Conservation (phyloP, 345 rosid species). For the Garcia nutans region DNA sequence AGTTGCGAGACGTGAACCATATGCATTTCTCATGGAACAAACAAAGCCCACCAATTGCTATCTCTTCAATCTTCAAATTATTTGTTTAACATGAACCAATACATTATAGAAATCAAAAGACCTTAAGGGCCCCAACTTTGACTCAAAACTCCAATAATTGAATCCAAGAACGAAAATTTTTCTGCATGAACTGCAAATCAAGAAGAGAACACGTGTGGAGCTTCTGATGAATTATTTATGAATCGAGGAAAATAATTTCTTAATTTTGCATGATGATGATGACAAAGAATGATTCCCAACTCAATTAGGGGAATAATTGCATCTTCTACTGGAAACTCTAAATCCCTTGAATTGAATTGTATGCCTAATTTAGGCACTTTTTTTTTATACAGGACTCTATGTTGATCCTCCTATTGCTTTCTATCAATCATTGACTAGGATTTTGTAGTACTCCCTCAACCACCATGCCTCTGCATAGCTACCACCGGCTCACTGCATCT, state of each 20-base stretch:
- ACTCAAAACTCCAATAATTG: background rate
- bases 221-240: slow-evolving; percentile 9
- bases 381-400: slow-evolving; percentile 15
- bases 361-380: slow-evolving; percentile 19
- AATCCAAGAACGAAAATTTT: background rate
- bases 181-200: background rate
- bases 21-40: slow-evolving; percentile 4
- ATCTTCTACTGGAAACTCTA: background rate
- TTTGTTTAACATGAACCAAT: background rate
- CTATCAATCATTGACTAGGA: slow-evolving; percentile 2
- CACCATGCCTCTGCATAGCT: slow-evolving; percentile 79
- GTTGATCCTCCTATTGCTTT: slow-evolving; percentile 10
- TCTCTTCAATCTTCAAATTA: background rate
- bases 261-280: slow-evolving; percentile 4
- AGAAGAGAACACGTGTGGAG: background rate
- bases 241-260: background rate
- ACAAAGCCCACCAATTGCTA: background rate
- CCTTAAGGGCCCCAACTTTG: background rate
- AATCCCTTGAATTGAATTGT: background rate
- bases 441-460: slow-evolving; percentile 8
- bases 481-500: slow-evolving; percentile 73
- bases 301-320: slow-evolving; percentile 19
- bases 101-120: background rate
- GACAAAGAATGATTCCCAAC: slow-evolving; percentile 32
- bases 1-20: background rate